Base-by-base conservation (phyloP, 1,139 yeast species). In the Scheffersomyces lignicola region DNA sequence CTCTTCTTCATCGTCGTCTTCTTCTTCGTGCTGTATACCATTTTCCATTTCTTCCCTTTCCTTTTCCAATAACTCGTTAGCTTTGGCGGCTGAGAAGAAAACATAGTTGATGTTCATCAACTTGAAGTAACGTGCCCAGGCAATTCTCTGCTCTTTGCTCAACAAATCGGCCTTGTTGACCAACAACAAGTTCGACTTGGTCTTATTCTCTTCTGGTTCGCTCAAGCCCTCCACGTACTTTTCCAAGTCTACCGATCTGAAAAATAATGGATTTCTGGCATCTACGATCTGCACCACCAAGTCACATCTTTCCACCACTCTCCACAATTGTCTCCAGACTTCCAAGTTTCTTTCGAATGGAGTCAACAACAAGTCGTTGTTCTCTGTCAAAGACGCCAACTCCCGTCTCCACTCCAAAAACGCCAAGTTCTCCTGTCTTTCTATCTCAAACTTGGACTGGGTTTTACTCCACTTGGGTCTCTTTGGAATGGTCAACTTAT, bases 271-370 rank as follows among this genome's bases (percentile, higher is more conserved):
- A 54, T 87, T 89, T 62, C 99, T 76, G 7, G 97, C 97, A 66
- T 94, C 99, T 21, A 92, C 98, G 66, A 94, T 94, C 58, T 94
- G 99, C 4, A 94, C 97, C 31, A 94, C 79, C 50, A 94, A 72
- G 60, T 92, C 97, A 32, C 94, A 85, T 55, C 98, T 77, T 59
- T 94, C 99, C 12, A 90, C 88, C 34, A 94, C 99, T 64, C 99
- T 76, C 99, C 99, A 94, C 48, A 94, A 69, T 62, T 94, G 99
- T 58, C 94, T 81, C 99, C 99, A 94, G 41, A 94, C 97, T 68
- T 92, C 97, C 48, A 94, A 72, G 57, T 94, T 94, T 62, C 98
- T 78, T 65, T 94, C 99, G 56, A 92, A 94, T 2, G 99, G 99
- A 0, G 99, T 94, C 58, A 94, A 73, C 43, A 90, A 68, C 49